Evolutionary conservation across 805 yeast species (phyloP), one percentile per base, ranked within the genome.

Genomic region (Ogataea salicorniae): DNA sequence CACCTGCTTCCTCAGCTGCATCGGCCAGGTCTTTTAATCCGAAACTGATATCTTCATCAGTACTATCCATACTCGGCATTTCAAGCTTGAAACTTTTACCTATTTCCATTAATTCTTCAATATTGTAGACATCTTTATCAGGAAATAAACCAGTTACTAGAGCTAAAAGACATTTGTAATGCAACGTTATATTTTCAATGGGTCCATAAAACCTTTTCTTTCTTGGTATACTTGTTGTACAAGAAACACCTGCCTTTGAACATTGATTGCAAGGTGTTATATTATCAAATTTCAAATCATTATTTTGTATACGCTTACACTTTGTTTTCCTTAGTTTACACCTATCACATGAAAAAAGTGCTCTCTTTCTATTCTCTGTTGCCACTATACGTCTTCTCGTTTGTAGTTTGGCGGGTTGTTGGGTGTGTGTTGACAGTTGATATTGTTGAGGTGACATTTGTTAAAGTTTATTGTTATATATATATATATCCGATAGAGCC

Each of bases 261-360:
- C 79, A 74, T 29, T 62, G 67, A 6, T 54, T 42, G 47, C 79
- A 74, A 0, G 76, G 72, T 2, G 73, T 66, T 6, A 63, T 61
- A 42, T 66, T 64, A 49, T 69, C 74, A 47, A 60, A 70, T 48
- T 61, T 62, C 37, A 62, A 51, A 43, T 62, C 66, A 35, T 63
- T 61, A 34, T 63, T 54, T 37, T 61, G 68, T 1, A 65, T 46
- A 35, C 78, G 51, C 34, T 66, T 62, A 55, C 79, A 74, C 37
- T 70, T 71, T 35, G 71, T 68, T 60, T 74, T 74, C 37, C 73
- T 59, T 14, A 62, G 44, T 55, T 73, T 73, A 51, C 79, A 75
- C 14, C 77, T 53, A 52, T 75, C 78, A 48, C 79, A 75, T 8
- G 72, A 64, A 56, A 66, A 73, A 4, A 71, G 64, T 0, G 77